Evolutionary conservation across 176 grass and related monocot species (phyloP).

Genomic region (Cocos nucifera): DNA sequence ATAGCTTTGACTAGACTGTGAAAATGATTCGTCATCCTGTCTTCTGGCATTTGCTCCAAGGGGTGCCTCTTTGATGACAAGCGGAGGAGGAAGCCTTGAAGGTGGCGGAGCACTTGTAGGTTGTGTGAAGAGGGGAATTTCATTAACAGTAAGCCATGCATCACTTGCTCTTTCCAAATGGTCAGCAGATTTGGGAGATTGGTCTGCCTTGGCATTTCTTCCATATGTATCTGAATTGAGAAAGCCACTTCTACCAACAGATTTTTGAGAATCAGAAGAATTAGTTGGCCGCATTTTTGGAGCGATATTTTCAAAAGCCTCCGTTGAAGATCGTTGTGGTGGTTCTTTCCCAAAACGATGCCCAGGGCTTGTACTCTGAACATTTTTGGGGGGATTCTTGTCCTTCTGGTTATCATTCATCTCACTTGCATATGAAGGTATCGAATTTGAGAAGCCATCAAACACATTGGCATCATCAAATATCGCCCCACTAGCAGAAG

Average conservation of each 20-base stretch:
- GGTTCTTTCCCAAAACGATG: constrained; percentile 43
- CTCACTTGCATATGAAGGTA: constrained; percentile 41
- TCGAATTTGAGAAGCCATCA: constrained; percentile 36
- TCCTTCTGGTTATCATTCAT: constrained; percentile 37
- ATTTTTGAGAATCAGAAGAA: constrained; percentile 30
- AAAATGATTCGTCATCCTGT: constrained; percentile 23
- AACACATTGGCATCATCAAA: constrained; percentile 42
- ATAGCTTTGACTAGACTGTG: constrained; percentile 33
- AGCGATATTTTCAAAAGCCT: constrained; percentile 35
- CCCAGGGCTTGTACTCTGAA: constrained; percentile 33
- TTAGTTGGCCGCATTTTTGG: constrained; percentile 43
- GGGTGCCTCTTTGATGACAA: constrained; percentile 31
- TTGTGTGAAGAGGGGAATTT: constrained; percentile 83
- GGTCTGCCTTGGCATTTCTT: constrained; percentile 34
- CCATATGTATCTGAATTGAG: constrained; percentile 37
- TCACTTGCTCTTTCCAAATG: constrained; percentile 58
- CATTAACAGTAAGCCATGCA: constrained; percentile 92
- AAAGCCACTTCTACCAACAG: constrained; percentile 20
- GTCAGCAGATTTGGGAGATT: constrained; percentile 44
- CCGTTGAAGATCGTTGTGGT: constrained; percentile 29
- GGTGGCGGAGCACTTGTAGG: constrained; percentile 82
- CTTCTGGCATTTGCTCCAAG: constrained; percentile 28
- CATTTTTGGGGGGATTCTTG: constrained; percentile 22
- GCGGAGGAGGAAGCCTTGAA: constrained; percentile 61
- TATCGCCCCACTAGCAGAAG: constrained; percentile 27